phyloP scores from a whole-genome alignment of 2,329 filamentous ascomycete species.

The Penicillium sp. region DNA sequence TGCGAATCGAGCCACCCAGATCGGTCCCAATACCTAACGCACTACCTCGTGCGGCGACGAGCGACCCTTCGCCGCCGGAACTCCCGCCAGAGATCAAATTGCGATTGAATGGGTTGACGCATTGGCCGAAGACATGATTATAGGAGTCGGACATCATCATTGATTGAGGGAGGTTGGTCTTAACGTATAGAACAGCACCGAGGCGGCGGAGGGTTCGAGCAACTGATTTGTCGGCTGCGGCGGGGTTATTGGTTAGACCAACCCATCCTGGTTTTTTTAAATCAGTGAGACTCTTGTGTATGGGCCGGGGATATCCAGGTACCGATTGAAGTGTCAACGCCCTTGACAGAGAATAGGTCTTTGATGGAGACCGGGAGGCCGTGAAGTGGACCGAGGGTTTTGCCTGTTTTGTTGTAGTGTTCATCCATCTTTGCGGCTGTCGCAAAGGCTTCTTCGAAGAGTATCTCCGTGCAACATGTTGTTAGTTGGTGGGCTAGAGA shows the following conservation, averaged over 20 bases:
- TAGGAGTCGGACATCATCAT: constrained; percentile 30
- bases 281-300: background rate
- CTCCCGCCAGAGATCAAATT: constrained; percentile 53
- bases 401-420: constrained; percentile 37
- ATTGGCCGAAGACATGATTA: constrained; percentile 52
- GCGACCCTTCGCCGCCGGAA: constrained; percentile 54
- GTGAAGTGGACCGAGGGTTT: constrained; percentile 56
- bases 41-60: constrained; percentile 51
- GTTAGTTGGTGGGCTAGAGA: constrained; percentile 34
- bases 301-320: background rate
- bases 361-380: constrained; percentile 56
- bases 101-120: constrained; percentile 53
- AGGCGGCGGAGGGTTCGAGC: constrained; percentile 22
- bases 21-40: constrained; percentile 56
- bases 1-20: constrained; percentile 53
- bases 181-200: constrained; percentile 24
- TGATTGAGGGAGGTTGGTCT: constrained; percentile 25
- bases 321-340: constrained; percentile 26
- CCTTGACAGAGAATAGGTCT: constrained; percentile 29
- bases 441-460: constrained; percentile 50
- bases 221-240: constrained; percentile 20
- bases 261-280: constrained; percentile 19
- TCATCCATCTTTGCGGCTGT: constrained; percentile 48
- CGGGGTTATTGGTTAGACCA: constrained; percentile 22
- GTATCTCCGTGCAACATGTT: constrained; percentile 51